These are phyloP conservation scores for Colletotrichum nymphaeae DNA, from an alignment of 2,329 filamentous ascomycete genomes.

Conservation along the genomic window DNA sequence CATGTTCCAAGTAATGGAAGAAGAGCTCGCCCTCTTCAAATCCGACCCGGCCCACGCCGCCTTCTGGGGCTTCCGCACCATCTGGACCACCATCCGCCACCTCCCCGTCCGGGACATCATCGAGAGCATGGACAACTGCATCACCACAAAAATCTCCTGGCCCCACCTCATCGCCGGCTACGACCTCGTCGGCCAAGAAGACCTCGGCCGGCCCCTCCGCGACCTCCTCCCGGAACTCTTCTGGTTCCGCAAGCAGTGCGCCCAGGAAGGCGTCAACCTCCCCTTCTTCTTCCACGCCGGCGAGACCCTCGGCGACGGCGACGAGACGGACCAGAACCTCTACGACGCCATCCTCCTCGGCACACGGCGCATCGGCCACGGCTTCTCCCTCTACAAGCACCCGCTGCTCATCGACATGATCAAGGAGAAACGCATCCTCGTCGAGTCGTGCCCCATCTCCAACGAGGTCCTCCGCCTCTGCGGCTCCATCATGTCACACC, in stretches of 20 bases:
- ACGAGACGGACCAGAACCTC: constrained; percentile 63
- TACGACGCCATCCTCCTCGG: constrained; percentile 85
- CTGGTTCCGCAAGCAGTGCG: constrained; percentile 86
- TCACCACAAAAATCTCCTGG: constrained; percentile 78
- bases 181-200: constrained; percentile 87
- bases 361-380: constrained; percentile 84
- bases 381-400: constrained; percentile 84
- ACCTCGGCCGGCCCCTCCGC: constrained; percentile 74
- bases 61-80: constrained; percentile 83
- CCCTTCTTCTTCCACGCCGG: constrained; percentile 93
- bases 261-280: constrained; percentile 76
- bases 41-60: constrained; percentile 62
- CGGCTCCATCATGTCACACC: constrained; percentile 76
- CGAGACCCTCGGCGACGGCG: constrained; percentile 72
- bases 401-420: constrained; percentile 84
- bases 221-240: constrained; percentile 83
- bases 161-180: constrained; percentile 82
- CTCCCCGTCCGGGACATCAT: constrained; percentile 74
- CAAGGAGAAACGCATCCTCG: constrained; percentile 81
- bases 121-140: constrained; percentile 83
- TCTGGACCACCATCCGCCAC: constrained; percentile 78
- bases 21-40: constrained; percentile 80
- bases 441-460: constrained; percentile 85
- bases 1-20: constrained; percentile 75
- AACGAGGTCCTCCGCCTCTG: constrained; percentile 83